Conservation (phyloP, 78 protist species). For the Planoprotostelium fungivorum region DNA sequence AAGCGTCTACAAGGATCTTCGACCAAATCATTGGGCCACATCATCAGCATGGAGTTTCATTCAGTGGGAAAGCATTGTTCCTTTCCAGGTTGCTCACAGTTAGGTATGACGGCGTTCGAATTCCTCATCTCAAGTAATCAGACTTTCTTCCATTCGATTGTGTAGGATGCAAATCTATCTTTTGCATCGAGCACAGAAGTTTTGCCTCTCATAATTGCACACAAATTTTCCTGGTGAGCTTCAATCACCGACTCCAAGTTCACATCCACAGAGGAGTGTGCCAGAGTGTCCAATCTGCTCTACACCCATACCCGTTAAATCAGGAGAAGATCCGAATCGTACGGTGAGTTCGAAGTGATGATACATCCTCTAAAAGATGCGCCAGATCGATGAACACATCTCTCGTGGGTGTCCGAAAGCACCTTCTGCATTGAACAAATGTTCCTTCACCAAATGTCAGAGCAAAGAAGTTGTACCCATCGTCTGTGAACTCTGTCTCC, state of each 20-base stretch:
- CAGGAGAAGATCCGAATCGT: background rate
- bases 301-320: background rate
- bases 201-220: background rate
- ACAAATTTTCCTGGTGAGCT: background rate
- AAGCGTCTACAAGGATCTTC: no score
- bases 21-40: no score
- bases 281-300: background rate
- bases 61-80: background rate
- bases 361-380: background rate
- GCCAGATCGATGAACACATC: background rate
- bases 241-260: background rate
- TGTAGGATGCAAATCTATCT: background rate
- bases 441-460: background rate
- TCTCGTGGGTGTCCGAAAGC: background rate
- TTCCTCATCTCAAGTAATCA: background rate
- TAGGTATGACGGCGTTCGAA: background rate
- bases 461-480: background rate
- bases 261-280: background rate
- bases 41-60: background rate
- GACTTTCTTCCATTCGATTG: background rate
- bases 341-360: background rate
- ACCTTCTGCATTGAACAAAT: background rate
- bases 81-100: background rate
- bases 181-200: background rate
- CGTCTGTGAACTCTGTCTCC: background rate